Percentiles rank a stretch among this genome's conserved stretches.
Conservation (phyloP, 78 protist species). For the Ministeria vibrans region DNA sequence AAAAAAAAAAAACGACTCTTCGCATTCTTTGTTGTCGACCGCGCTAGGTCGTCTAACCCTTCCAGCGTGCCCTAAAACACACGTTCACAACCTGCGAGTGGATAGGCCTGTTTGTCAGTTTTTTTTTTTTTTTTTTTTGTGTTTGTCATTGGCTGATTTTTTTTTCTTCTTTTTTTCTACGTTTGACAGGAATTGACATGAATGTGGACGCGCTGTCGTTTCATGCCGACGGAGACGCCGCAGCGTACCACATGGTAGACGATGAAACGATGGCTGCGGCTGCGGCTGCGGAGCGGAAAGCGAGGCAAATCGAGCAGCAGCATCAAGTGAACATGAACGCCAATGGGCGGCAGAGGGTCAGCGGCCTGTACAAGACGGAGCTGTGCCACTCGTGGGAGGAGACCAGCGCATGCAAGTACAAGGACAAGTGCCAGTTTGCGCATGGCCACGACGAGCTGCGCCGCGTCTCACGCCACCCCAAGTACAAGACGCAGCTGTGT, state of each 20-base stretch:
- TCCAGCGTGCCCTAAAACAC: not conserved
- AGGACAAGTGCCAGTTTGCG: constrained; percentile 77
- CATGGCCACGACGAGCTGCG: constrained; percentile 70
- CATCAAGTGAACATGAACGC: not conserved
- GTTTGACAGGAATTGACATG: not conserved
- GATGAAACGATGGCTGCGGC: too few species aligned
- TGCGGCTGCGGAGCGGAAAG: not conserved
- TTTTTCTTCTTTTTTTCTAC: too few species aligned
- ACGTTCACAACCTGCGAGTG: not conserved
- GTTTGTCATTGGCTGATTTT: too few species aligned
- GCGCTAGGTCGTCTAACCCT: not conserved
- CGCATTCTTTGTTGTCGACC: not conserved
- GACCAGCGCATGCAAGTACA: constrained; percentile 73
- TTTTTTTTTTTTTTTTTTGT: too few species aligned
- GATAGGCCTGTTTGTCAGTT: not conserved
- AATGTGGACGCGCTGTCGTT: not conserved
- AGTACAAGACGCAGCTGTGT: constrained; percentile 72
- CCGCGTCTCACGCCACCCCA: constrained; percentile 60
- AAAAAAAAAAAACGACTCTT: not conserved
- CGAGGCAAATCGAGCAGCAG: not conserved
- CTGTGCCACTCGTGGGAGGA: constrained; percentile 69
- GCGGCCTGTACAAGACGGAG: constrained; percentile 68
- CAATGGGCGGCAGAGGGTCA: not conserved
- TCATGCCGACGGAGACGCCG: not conserved
- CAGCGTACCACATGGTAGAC: too few species aligned